phyloP scores from a whole-genome alignment of 768 basidiomycete genomes.

The Hygrocybe coccinea region DNA sequence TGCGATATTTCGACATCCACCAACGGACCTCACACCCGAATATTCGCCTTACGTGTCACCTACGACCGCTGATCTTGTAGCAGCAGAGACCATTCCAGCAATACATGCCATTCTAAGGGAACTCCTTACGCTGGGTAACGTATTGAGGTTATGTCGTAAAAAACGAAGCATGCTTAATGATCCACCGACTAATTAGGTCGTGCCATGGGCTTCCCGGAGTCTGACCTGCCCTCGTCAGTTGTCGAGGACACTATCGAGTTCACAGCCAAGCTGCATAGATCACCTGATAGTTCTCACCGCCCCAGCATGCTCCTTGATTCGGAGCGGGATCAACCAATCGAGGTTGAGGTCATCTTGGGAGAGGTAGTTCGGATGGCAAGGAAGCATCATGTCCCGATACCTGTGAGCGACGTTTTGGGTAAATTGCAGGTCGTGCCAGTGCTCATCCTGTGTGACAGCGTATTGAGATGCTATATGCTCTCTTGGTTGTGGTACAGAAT shows the following conservation, averaged over 20 bases:
- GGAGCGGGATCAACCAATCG: conserved; percentile 51
- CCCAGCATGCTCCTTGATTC: conserved; percentile 63
- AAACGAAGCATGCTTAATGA: not conserved
- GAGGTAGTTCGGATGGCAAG: conserved; percentile 53
- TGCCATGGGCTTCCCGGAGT: conserved; percentile 45
- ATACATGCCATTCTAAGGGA: conserved; percentile 46
- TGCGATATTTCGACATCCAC: conserved; percentile 47
- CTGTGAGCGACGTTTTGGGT: conserved; percentile 36
- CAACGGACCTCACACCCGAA: conserved; percentile 29
- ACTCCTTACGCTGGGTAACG: conserved; percentile 38
- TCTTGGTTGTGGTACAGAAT: conserved; percentile 57
- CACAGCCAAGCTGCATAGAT: conserved; percentile 36
- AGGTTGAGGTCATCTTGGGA: conserved; percentile 64
- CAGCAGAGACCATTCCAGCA: conserved; percentile 42
- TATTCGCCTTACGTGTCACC: conserved; percentile 40
- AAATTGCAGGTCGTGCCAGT: not conserved
- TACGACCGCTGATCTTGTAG: conserved; percentile 39
- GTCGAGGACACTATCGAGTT: conserved; percentile 36
- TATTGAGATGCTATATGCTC: conserved; percentile 57
- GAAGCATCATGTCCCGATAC: conserved; percentile 40
- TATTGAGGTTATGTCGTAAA: not conserved
- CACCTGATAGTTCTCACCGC: conserved; percentile 42
- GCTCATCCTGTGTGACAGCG: conserved; percentile 33
- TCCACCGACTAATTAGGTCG: conserved; percentile 28
- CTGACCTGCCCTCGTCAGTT: conserved; percentile 44